These are phyloP conservation scores for Francoa sonchifolia DNA, from an alignment of 441 rosid species.

Conservation along the genomic window DNA sequence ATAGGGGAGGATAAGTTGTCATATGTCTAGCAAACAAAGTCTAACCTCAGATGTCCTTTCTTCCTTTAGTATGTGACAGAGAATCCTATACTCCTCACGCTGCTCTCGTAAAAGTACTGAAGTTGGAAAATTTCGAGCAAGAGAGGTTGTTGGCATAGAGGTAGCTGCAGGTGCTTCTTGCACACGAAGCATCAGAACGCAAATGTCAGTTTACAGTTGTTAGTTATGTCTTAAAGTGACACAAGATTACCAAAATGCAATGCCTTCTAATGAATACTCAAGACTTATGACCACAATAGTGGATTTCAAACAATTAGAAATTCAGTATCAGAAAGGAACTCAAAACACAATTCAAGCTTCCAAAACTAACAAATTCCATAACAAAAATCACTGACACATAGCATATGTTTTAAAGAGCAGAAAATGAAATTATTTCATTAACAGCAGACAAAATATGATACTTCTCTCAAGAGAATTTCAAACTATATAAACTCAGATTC, in stretches of 20 bases:
- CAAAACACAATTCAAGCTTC: too few relatives aligned
- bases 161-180: constrained; percentile 37
- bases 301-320: not conserved
- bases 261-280: not conserved
- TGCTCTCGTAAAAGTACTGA: constrained; percentile 72
- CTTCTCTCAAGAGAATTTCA: too few relatives aligned
- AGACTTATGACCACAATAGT: not conserved
- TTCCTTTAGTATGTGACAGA: constrained; percentile 32
- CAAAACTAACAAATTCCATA: not conserved
- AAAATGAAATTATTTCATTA: too few relatives aligned
- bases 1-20: too few relatives aligned
- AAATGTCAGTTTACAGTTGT: constrained; percentile 4
- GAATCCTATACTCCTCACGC: constrained; percentile 43
- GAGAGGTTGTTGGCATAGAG: constrained; percentile 36
- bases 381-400: too few relatives aligned
- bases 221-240: not conserved
- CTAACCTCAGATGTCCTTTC: constrained; percentile 47
- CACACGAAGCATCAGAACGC: constrained; percentile 44
- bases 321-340: too few relatives aligned
- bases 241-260: not conserved
- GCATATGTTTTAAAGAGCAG: too few relatives aligned
- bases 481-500: too few relatives aligned
- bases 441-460: too few relatives aligned
- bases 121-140: constrained; percentile 51
- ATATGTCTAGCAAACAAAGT: too few relatives aligned